Evolutionary conservation across 441 rosid species (phyloP), one percentile per base, ranked within the genome.

Genomic region (Populus hybrid): DNA sequence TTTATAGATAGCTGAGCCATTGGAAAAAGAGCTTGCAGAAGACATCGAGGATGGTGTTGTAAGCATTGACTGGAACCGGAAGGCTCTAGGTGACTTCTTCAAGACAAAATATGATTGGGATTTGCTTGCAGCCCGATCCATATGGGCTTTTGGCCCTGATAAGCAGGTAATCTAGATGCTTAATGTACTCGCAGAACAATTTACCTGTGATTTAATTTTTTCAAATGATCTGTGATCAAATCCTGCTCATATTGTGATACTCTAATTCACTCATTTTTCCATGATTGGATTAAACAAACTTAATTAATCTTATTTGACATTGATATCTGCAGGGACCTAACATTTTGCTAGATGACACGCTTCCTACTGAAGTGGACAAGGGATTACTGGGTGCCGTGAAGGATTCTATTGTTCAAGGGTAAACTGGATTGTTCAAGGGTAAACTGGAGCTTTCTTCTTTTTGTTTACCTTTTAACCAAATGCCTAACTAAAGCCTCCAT

Each of bases 141-240:
- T 95, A 79, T 94, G 99, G 98, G 95, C 98, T 28, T 95, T 95
- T 84, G 99, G 99, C 71, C 99, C 97, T 81, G 99, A 95, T 82
- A 95, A 90, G 86, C 98, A 94, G 98, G 99, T 93, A 80, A 75
- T 35, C 21, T 79, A 32, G 32, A 3, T 78, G 42, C 59, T 72
- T 46, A 18, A 36, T 50, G 61, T 75, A 34, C 36, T 34, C 36
- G 8, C 8, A 34, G 36, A 34, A 34, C 36, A 34, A 34, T 34
- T 5, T 34, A 34, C 18, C 7, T 38, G n/a, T 69, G 30, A 23
- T 38, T 74, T 79, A 54, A 6, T 34, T 34, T 34, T 34, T 34
- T 35, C 68, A 32, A 34, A 69, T 57, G 69, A 35, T 68, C 14
- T 0, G 21, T 26, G 66, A 32, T 73, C 9, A 67, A 57, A 57